phyloP scores from a whole-genome alignment of 1,139 yeast species.

The Magnusiomyces tetraspermus region DNA sequence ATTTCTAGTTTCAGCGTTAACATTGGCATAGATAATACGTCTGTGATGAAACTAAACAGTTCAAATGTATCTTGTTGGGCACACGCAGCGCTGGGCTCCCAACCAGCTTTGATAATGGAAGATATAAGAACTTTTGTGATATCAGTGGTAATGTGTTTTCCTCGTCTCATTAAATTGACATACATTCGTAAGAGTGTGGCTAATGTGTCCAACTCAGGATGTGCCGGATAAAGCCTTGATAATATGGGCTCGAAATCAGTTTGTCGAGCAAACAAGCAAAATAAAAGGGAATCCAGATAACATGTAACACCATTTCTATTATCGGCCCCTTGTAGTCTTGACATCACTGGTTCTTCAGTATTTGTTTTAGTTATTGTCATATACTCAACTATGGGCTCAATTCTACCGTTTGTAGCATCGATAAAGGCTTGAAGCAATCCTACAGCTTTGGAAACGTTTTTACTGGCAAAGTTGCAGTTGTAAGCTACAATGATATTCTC shows the following conservation, averaged over 20 bases:
- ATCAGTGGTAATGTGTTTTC: constrained; percentile 55
- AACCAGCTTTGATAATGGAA: constrained; percentile 30
- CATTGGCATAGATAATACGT: constrained; percentile 59
- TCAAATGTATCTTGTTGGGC: constrained; percentile 59
- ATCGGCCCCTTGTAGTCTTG: constrained; percentile 50
- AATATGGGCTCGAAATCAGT: constrained; percentile 62
- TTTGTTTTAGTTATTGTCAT: constrained; percentile 1
- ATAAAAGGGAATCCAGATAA: constrained; percentile 59
- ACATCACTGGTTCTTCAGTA: constrained; percentile 13
- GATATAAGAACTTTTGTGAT: constrained; percentile 39
- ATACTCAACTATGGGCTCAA: constrained; percentile 22
- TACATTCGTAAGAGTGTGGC: constrained; percentile 52
- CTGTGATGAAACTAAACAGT: constrained; percentile 58
- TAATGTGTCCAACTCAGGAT: constrained; percentile 34
- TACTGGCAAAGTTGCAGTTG: constrained; percentile 28
- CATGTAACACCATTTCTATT: constrained; percentile 69
- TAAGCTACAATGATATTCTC: constrained; percentile 21
- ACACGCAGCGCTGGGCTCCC: constrained; percentile 18
- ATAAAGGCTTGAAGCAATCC: constrained; percentile 27
- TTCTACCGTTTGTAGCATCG: constrained; percentile 30
- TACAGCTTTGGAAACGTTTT: constrained; percentile 27
- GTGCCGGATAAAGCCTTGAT: constrained; percentile 31
- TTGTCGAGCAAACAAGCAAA: constrained; percentile 63
- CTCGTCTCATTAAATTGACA: constrained; percentile 57
- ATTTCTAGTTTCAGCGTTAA: constrained; percentile 66